A percentile compares a stretch with the other conserved stretches of the same genome.
phyloP scores from a whole-genome alignment of 768 basidiomycete genomes.

The Psilocybe cubensis region DNA sequence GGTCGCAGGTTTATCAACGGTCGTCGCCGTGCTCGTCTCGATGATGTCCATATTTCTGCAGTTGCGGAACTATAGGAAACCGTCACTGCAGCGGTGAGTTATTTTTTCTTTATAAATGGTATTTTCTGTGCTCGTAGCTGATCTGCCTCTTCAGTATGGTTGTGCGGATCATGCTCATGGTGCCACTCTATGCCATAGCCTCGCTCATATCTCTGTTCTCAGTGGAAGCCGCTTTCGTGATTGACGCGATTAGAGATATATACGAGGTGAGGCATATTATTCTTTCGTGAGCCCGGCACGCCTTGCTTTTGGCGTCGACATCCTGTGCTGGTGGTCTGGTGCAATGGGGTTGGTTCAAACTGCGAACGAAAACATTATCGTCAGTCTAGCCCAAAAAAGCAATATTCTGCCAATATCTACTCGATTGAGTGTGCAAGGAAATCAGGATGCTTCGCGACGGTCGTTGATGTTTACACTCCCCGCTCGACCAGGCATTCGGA shows the following conservation, averaged over 20 bases:
- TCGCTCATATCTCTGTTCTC: constrained; percentile 94
- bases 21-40: constrained; percentile 74
- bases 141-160: constrained; percentile 64
- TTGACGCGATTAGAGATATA: constrained; percentile 92
- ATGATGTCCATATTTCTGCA: constrained; percentile 79
- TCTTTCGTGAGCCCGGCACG: neutral
- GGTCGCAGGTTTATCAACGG: constrained; percentile 63
- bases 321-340: no score
- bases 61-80: constrained; percentile 86
- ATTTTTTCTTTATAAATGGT: neutral
- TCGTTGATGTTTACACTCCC: no score
- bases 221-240: constrained; percentile 92
- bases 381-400: no score
- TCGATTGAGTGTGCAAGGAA: no score
- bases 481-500: no score
- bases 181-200: constrained; percentile 89
- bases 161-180: constrained; percentile 96
- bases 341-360: no score
- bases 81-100: constrained; percentile 72
- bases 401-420: no score
- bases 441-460: no score
- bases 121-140: neutral
- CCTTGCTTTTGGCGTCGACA: no score
- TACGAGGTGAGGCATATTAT: constrained; percentile 78
- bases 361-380: no score